Base-by-base conservation (phyloP, 176 grass and related monocot species). In the Oryza meyeriana region DNA sequence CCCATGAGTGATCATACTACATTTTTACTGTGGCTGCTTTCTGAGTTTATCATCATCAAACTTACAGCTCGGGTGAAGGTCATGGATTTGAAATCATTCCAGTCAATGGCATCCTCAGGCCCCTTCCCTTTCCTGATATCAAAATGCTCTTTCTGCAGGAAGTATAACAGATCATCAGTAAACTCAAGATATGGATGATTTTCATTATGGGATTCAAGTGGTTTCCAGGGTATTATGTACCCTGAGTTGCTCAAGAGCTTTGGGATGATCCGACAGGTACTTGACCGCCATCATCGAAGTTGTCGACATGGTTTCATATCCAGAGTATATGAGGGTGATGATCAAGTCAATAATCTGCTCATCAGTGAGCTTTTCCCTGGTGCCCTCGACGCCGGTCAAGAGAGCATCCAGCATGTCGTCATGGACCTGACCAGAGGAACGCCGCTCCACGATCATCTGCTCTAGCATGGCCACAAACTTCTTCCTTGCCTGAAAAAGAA, bases 231-330 rank as follows among this genome's bases (percentile, higher is more conserved):
- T 62, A 42, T 88, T 88, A 28, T 40, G 44, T 93, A 98, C 96
- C 85, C 89, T 89, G 35, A 98, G 85, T 72, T 95, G 86, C 77
- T 93, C 68, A 22, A 98, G 87, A 80, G 89, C 93, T 76, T 72
- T 93, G 0, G 93, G 91, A 67, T 93, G 91, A 31, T 95, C 92
- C 0, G 84, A 93, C 29, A 98, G 89, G 76, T 98, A 98, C 76
- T 98, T 98, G 5, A 98, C 85, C 1, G 90, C 96, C 96, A 98
- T 98, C 96, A 98, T 98, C 8, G 93, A 88, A 58, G 93, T 98
- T 4, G 96, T 98, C 0, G 96, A 98, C 66, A 98, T 91, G 0
- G 96, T 98, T 42, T 98, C 96, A 29, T 98, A 98, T 17, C 96
- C 96, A 41, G 96, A 98, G 85, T 98, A 98, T 83, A 98, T 84